These are phyloP conservation scores for Daldinia sp. DNA, from an alignment of 2,329 filamentous ascomycete genomes.

Conservation along the genomic window DNA sequence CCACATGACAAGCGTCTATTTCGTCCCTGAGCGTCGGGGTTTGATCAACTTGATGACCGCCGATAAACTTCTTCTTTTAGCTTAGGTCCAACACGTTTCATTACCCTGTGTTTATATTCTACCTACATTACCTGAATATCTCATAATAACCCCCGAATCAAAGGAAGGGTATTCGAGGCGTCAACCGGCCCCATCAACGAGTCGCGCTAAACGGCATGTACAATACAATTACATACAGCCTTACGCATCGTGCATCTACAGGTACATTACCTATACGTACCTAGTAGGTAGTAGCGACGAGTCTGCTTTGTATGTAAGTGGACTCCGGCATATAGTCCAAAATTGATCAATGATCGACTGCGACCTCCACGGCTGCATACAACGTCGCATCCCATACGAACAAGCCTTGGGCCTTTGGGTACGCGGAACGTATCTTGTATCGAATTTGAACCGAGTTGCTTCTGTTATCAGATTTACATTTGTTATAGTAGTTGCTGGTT, in stretches of 20 bases:
- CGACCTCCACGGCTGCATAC: slow-evolving; percentile 33
- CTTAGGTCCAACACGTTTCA: slow-evolving; percentile 25
- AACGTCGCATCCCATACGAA: slow-evolving; percentile 30
- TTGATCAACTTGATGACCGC: slow-evolving; percentile 4
- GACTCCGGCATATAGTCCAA: slow-evolving; percentile 26
- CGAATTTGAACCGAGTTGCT: slow-evolving; percentile 41
- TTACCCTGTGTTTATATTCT: slow-evolving; percentile 1
- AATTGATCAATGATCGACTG: slow-evolving; percentile 35
- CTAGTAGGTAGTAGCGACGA: background rate
- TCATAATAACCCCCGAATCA: no score
- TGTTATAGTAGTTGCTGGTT: slow-evolving; percentile 1
- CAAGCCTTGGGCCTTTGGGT: slow-evolving; percentile 37
- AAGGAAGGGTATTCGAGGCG: background rate
- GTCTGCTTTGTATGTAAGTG: background rate
- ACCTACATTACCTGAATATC: no score
- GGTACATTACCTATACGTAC: no score
- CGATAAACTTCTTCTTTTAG: slow-evolving; percentile 1
- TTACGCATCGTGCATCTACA: no score
- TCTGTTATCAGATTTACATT: slow-evolving; percentile 32
- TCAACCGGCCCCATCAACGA: background rate
- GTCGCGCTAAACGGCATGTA: slow-evolving; percentile 1
- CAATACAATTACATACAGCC: slow-evolving; percentile 18
- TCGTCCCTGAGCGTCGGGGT: slow-evolving; percentile 1
- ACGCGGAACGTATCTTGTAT: slow-evolving; percentile 48
- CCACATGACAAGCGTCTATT: background rate